Conservation (phyloP, 106 monocot genomes). For the Acanthochlamys bracteata region DNA sequence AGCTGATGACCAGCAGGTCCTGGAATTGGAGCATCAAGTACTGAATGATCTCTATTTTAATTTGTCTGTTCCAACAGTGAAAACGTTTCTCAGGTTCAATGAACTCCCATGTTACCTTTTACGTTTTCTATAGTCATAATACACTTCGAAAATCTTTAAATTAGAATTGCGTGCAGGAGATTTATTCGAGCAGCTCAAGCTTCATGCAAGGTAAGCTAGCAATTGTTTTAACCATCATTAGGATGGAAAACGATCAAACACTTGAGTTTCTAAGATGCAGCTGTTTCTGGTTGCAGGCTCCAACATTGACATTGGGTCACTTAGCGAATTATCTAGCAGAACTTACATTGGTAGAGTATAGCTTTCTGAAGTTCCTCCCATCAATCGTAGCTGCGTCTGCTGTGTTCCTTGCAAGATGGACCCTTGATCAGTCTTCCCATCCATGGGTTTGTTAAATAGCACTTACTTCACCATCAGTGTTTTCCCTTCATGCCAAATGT, state of each 20-base stretch:
- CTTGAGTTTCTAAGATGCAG: neutral
- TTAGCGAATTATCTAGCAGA: conserved; percentile 88
- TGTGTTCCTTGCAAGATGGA: conserved; percentile 84
- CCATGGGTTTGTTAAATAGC: conserved; percentile 50
- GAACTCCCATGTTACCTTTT: neutral
- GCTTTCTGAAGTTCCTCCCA: conserved; percentile 70
- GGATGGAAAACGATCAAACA: neutral
- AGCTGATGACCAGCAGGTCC: conserved; percentile 34
- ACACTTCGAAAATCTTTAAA: neutral
- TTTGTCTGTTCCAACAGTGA: conserved; percentile 71
- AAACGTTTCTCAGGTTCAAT: conserved; percentile 81
- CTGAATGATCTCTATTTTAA: conserved; percentile 43
- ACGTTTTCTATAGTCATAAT: neutral
- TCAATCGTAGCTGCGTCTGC: conserved; percentile 74
- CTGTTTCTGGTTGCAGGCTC: conserved; percentile 25
- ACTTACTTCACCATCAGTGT: neutral
- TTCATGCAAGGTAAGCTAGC: conserved; percentile 35
- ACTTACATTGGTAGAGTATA: conserved; percentile 74
- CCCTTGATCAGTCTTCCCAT: conserved; percentile 57
- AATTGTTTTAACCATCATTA: neutral
- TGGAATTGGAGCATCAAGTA: conserved; percentile 71
- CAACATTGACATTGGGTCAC: conserved; percentile 36
- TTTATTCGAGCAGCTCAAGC: conserved; percentile 79
- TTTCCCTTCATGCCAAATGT: neutral
- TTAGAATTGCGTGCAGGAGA: conserved; percentile 40